These are phyloP conservation scores for Neonothopanus nambi DNA, from an alignment of 1,284 basidiomycete genomes.

Conservation along the genomic window DNA sequence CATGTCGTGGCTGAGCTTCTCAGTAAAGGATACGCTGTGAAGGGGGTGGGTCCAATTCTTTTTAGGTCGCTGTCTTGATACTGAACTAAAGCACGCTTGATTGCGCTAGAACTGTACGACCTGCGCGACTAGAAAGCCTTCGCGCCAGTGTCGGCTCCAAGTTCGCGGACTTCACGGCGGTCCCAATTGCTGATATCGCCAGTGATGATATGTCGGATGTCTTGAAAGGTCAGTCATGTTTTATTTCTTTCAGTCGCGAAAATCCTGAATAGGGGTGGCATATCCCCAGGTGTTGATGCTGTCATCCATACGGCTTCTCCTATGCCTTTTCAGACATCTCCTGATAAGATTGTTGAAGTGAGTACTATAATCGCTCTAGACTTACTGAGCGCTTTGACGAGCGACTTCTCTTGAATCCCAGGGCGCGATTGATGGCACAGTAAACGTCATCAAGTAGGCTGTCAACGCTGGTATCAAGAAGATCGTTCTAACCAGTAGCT, in stretches of 20 bases:
- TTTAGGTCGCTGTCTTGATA: background rate
- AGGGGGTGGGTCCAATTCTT: background rate
- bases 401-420: too few relatives aligned
- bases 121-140: background rate
- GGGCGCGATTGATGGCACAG: background rate
- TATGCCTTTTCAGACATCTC: background rate
- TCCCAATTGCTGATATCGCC: background rate
- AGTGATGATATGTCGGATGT: background rate
- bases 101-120: background rate
- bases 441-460: background rate
- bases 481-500: background rate
- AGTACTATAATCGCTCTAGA: background rate
- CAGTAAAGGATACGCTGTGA: background rate
- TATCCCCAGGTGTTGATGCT: constrained; percentile 9
- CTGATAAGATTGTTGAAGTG: constrained; percentile 2
- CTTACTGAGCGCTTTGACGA: too few relatives aligned
- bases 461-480: constrained; percentile 1
- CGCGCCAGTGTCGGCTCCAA: background rate
- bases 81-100: background rate
- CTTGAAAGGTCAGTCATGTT: too few relatives aligned
- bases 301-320: constrained; percentile 11
- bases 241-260: too few relatives aligned
- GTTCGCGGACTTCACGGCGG: background rate
- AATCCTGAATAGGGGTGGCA: too few relatives aligned
- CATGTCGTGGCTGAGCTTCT: background rate